A percentile compares a stretch with the other conserved stretches of the same genome.
These are phyloP conservation scores for Neophaeococcomyces mojaviensis DNA, from an alignment of 2,329 filamentous ascomycete species.

Conservation along the genomic window DNA sequence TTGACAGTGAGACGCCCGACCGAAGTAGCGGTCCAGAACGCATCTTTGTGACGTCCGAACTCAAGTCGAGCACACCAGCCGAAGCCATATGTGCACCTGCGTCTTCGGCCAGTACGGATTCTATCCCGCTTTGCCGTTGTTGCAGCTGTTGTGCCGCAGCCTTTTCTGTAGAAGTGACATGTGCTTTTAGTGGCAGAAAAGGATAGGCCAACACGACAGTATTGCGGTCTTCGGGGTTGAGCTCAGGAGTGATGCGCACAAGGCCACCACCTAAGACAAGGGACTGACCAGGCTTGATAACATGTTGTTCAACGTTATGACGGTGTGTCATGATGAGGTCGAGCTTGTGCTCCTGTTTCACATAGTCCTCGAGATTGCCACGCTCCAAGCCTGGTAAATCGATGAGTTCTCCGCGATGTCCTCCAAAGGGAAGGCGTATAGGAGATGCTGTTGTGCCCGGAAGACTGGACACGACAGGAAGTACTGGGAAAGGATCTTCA, in stretches of 20 bases:
- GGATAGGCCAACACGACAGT: conserved; percentile 67
- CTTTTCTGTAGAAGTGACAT: conserved; percentile 73
- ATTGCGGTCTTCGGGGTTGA: conserved; percentile 17
- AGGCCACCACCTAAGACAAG: conserved; percentile 79
- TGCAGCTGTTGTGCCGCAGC: conserved; percentile 66
- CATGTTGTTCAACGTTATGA: conserved; percentile 63
- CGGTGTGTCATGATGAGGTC: conserved; percentile 73
- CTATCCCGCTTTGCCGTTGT: conserved; percentile 53
- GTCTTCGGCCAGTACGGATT: conserved; percentile 36
- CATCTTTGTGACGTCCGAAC: conserved; percentile 74
- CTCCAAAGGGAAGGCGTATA: conserved; percentile 82
- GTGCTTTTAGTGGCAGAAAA: conserved; percentile 71
- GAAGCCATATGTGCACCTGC: conserved; percentile 51
- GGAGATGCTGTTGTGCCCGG: conserved; percentile 93
- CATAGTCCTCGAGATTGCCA: conserved; percentile 62
- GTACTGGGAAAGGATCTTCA: conserved; percentile 68
- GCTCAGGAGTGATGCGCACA: conserved; percentile 72
- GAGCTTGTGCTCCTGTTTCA: conserved; percentile 57
- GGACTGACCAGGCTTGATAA: conserved; percentile 68
- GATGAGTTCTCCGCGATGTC: conserved; percentile 77
- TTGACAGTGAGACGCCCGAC: conserved; percentile 44
- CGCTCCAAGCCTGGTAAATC: conserved; percentile 82
- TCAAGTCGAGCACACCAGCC: conserved; percentile 68
- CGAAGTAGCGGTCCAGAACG: conserved; percentile 68
- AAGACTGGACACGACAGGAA: conserved; percentile 78